Conservation (phyloP, 768 basidiomycete genomes). For the Podaxis carcinomalis region DNA sequence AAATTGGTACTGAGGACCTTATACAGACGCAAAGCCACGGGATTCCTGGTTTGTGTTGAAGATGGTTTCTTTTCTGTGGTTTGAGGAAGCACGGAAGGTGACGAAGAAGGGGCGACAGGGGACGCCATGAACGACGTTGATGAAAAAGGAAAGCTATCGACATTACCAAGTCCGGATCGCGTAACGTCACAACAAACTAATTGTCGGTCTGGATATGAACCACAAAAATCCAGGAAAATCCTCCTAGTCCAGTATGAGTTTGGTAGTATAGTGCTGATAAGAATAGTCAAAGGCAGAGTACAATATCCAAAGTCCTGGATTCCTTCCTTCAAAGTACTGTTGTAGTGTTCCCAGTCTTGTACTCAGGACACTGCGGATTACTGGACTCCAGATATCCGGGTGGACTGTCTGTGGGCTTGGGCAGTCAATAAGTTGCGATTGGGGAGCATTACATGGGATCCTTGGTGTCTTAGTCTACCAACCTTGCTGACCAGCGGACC, state of each 20-base stretch:
- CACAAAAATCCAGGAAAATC: not conserved
- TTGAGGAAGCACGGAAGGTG: not conserved
- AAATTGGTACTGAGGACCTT: slow-evolving; percentile 84
- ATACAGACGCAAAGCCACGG: slow-evolving; percentile 80
- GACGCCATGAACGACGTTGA: slow-evolving; percentile 6
- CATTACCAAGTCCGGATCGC: not conserved
- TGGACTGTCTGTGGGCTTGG: too few species aligned
- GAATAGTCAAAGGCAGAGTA: not conserved
- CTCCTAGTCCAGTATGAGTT: not conserved
- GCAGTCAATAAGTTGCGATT: too few species aligned
- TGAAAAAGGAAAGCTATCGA: not conserved
- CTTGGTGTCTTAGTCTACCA: too few species aligned
- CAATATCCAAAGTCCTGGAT: slow-evolving; percentile 39
- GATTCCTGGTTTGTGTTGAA: slow-evolving; percentile 47
- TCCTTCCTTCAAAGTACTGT: slow-evolving; percentile 27
- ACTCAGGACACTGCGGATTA: slow-evolving; percentile 29
- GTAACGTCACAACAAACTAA: not conserved
- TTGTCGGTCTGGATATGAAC: not conserved
- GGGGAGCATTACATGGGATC: too few species aligned
- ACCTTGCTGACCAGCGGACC: too few species aligned
- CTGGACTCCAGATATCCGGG: too few species aligned
- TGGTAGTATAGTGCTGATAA: not conserved
- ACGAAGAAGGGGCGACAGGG: not conserved
- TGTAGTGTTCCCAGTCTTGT: slow-evolving; percentile 59
- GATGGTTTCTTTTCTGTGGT: slow-evolving; percentile 13